Percentiles rank a stretch among this genome's conserved stretches.
Evolutionary conservation across 345 rosid genomes (phyloP).

Genomic region (Eucalyptus shirleyi): DNA sequence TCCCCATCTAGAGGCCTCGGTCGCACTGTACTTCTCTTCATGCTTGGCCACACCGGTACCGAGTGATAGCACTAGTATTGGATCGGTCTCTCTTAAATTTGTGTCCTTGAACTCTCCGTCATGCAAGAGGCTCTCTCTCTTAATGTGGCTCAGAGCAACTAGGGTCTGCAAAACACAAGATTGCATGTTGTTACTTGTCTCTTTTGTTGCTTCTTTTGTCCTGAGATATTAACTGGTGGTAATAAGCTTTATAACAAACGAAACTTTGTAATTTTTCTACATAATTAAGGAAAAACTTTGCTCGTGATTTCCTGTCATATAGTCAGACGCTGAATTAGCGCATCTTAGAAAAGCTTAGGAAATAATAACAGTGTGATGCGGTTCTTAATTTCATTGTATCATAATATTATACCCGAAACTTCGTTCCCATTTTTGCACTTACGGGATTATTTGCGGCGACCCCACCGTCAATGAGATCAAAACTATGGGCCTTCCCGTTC

Average conservation of each 20-base stretch:
- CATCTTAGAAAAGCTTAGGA: not conserved
- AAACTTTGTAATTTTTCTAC: not conserved
- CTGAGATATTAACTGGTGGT: not conserved
- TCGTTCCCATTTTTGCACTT: not conserved
- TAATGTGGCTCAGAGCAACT: not conserved
- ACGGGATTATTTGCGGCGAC: not conserved
- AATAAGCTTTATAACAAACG: not conserved
- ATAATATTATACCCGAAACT: not conserved
- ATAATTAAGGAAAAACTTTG: not conserved
- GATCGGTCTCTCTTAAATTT: not conserved
- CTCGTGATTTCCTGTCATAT: not conserved
- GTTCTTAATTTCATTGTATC: not conserved
- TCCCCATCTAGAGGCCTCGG: conserved; percentile 9
- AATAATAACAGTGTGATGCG: not conserved
- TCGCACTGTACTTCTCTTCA: conserved; percentile 6
- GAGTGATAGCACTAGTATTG: not conserved
- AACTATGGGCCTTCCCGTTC: not conserved
- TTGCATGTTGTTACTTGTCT: not conserved
- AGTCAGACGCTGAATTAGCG: not conserved
- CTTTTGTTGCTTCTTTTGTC: not conserved
- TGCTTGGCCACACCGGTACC: conserved; percentile 8
- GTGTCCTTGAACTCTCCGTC: not conserved
- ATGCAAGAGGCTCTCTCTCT: not conserved
- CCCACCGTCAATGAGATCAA: not conserved
- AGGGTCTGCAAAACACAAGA: not conserved